These are phyloP conservation scores for Aspergillus ustus DNA, from an alignment of 2,329 filamentous ascomycete species.

Conservation along the genomic window DNA sequence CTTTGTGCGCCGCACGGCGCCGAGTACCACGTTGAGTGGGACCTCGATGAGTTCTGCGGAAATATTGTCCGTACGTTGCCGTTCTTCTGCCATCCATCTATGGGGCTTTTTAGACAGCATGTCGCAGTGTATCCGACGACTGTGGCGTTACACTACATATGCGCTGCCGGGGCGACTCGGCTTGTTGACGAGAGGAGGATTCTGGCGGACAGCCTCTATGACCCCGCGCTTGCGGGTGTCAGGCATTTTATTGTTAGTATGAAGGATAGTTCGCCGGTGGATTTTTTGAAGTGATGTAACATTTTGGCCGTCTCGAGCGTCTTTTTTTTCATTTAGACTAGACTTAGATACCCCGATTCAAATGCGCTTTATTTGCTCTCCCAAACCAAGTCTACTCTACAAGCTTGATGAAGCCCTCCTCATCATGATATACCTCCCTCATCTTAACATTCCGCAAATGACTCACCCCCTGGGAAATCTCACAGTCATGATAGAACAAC, in stretches of 20 bases:
- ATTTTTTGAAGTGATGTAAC: background rate
- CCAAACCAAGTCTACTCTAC: background rate
- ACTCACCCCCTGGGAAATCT: conserved; percentile 69
- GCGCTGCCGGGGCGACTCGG: background rate
- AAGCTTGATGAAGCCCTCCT: conserved; percentile 62
- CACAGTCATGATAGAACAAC: conserved; percentile 77
- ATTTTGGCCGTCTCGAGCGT: too few species aligned
- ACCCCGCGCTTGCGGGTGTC: conserved; percentile 9
- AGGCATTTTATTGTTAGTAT: conserved; percentile 9
- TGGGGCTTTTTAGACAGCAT: conserved; percentile 10
- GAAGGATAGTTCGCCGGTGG: background rate
- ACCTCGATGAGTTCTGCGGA: conserved; percentile 8
- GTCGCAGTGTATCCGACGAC: conserved; percentile 3
- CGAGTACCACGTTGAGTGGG: background rate
- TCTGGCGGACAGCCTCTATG: conserved; percentile 4
- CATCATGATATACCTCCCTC: conserved; percentile 74
- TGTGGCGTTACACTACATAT: conserved; percentile 2
- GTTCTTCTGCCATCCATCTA: background rate
- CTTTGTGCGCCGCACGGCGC: background rate
- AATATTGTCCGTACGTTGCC: conserved; percentile 9
- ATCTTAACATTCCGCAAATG: conserved; percentile 76
- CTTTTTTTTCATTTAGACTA: background rate
- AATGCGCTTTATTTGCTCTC: background rate
- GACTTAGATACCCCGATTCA: conserved; percentile 1
- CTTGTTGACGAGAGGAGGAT: conserved; percentile 1